Evolutionary conservation across 1,284 basidiomycete species (phyloP).

Genomic region (Trichosporon sp.): DNA sequence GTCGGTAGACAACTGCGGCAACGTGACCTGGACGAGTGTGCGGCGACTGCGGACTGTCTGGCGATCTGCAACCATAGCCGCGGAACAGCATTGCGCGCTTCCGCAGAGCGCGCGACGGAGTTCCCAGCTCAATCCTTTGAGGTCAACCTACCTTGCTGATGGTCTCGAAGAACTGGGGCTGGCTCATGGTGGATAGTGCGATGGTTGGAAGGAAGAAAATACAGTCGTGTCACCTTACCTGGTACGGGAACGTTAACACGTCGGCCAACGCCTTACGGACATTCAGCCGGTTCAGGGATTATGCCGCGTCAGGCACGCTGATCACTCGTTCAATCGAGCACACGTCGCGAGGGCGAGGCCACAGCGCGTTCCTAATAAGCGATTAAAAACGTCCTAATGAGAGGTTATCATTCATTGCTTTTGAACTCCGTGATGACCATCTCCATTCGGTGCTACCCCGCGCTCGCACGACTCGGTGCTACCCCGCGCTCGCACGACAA

Average conservation of each 20-base stretch:
- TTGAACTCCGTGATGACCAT: no score
- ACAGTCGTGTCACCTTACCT: background rate
- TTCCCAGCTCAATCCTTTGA: background rate
- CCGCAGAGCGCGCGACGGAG: background rate
- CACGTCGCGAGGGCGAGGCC: background rate
- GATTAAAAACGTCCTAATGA: background rate
- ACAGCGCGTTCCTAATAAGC: background rate
- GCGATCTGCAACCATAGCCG: background rate
- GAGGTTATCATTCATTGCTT: no score
- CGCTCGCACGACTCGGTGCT: no score
- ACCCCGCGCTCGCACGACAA: background rate
- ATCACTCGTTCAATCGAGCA: background rate
- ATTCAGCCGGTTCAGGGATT: background rate
- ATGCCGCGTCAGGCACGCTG: background rate
- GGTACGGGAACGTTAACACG: constrained; percentile 3
- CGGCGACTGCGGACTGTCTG: background rate
- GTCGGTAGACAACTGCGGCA: background rate
- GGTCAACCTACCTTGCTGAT: constrained; percentile 63
- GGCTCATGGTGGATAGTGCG: constrained; percentile 56
- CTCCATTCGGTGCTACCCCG: no score
- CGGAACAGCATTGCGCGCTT: background rate
- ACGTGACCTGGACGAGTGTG: background rate
- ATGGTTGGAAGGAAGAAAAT: background rate
- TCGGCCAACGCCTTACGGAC: constrained; percentile 1
- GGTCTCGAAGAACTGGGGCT: constrained; percentile 71